Evolutionary conservation across 2,329 filamentous ascomycete genomes (phyloP), one percentile per base, ranked within the genome.

Genomic region (Colletotrichum eleusines): DNA sequence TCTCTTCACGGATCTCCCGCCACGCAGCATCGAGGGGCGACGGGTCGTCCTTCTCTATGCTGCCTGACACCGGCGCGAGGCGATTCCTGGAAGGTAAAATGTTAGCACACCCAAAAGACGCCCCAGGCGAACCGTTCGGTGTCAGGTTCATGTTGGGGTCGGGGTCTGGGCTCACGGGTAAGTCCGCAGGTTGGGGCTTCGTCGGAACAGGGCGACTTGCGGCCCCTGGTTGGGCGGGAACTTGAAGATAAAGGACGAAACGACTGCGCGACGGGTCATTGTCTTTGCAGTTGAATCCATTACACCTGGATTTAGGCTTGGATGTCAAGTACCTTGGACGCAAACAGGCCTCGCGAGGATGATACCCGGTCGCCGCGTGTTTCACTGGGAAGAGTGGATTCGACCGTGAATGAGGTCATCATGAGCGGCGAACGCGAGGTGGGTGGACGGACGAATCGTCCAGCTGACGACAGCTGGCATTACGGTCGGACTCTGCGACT

Each of bases 1-100:
- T 92, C 77, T 92, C 90, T 76, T 92, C 90, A 6, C 77, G 75
- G 28, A 92, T 81, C 78, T 92, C 90, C 18, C 90, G 85, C 83
- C 87, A 87, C 33, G 90, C 90, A 0, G 90, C 86, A 3, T 83
- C 80, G 7, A 89, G 77, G 0, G 90, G 86, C 28, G 78, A 84
- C 3, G 80, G 69, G 74, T 92, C 90, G 0, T 78, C 76, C 7
- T 80, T 63, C 3, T 91, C 87, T 61, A 92, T 86, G 65, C 83
- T 86, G 46, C 90, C 90, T 0, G 89, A 89, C 23, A 92, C 86
- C 1, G 90, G 88, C 0, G 88, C 89, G 60, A 89, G 84, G 75
- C 86, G 89, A 75, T 85, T 85, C 75, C 85, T 86, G 71, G 31
- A 42, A n/a, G 18, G n/a, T 4, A 12, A 31, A n/a, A 26, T 9